A percentile compares a stretch with the other conserved stretches of the same genome.
These are phyloP conservation scores for Pulveroboletus sp. DNA, from an alignment of 1,284 basidiomycete species.

Conservation along the genomic window DNA sequence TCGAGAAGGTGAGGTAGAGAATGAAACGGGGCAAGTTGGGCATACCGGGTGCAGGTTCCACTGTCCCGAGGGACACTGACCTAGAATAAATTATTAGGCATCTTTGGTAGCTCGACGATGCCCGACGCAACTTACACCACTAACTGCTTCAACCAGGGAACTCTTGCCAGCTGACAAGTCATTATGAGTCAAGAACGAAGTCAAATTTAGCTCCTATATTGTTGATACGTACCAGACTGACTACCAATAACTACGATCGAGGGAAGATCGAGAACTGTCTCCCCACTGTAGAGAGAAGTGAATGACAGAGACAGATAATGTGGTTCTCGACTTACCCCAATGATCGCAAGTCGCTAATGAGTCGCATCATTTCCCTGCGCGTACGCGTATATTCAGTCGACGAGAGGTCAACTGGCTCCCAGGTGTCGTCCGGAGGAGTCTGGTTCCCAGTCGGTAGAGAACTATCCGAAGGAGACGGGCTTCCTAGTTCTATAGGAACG, in stretches of 20 bases:
- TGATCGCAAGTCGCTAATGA: slow-evolving; percentile 40
- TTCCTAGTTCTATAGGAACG: too few relatives aligned
- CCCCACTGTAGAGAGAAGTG: slow-evolving; percentile 32
- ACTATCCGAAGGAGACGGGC: too few relatives aligned
- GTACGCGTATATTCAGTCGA: slow-evolving; percentile 42
- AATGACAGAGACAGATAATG: not conserved
- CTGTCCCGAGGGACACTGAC: slow-evolving; percentile 56
- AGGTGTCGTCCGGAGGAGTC: slow-evolving; percentile 12
- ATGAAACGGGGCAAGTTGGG: not conserved
- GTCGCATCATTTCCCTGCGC: slow-evolving; percentile 43
- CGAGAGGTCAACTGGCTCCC: slow-evolving; percentile 21
- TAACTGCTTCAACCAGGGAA: slow-evolving; percentile 56
- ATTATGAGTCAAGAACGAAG: slow-evolving; percentile 2
- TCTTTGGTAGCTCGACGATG: not conserved
- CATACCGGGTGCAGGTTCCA: slow-evolving; percentile 55
- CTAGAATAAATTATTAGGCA: slow-evolving; percentile 29
- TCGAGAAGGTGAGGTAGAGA: not conserved
- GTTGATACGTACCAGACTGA: slow-evolving; percentile 47
- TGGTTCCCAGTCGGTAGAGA: not conserved
- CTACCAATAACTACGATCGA: slow-evolving; percentile 53
- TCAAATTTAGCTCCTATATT: not conserved
- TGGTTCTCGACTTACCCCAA: not conserved
- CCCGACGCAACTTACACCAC: slow-evolving; percentile 40
- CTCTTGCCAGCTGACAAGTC: slow-evolving; percentile 49
- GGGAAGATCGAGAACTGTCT: slow-evolving; percentile 44